Conservation (phyloP, 352 stramenopile genomes). For the Phytophthora pluvialis region DNA sequence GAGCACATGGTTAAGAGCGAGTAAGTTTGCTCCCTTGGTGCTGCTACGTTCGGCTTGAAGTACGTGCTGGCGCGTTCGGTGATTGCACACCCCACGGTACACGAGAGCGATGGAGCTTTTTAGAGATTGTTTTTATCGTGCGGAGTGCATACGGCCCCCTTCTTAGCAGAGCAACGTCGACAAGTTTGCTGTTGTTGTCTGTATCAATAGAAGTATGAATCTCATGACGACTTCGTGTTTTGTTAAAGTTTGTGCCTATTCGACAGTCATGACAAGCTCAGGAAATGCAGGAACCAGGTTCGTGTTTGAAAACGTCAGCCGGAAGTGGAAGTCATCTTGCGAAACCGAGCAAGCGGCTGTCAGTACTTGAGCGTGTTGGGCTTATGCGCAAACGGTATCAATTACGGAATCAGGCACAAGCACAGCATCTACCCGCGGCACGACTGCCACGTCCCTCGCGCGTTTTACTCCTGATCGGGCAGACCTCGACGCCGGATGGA, state of each 20-base stretch:
- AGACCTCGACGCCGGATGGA: background rate
- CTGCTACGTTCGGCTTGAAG: conserved; percentile 31
- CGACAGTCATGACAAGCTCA: background rate
- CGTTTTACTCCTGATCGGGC: conserved; percentile 8
- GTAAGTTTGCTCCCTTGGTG: conserved; percentile 41
- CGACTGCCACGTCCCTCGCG: conserved; percentile 9
- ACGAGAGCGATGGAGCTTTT: conserved; percentile 13
- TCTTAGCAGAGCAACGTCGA: conserved; percentile 37
- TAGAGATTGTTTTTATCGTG: conserved; percentile 16
- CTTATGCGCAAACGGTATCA: conserved; percentile 15
- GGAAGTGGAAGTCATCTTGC: conserved; percentile 8
- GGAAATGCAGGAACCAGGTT: background rate
- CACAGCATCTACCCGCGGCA: conserved; percentile 12
- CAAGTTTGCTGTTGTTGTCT: conserved; percentile 37
- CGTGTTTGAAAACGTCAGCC: background rate
- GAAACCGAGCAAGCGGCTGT: conserved; percentile 1
- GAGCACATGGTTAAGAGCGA: conserved; percentile 96
- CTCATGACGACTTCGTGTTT: background rate
- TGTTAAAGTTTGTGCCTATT: conserved; percentile 11
- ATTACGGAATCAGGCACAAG: background rate
- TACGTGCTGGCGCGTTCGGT: conserved; percentile 28
- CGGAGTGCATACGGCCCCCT: conserved; percentile 23
- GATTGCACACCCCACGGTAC: conserved; percentile 20
- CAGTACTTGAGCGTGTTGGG: conserved; percentile 1
- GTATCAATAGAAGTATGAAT: conserved; percentile 41